Evolutionary conservation across 192 early-diverging fungal species (phyloP).

Genomic region (Helicostylum pulchrum): DNA sequence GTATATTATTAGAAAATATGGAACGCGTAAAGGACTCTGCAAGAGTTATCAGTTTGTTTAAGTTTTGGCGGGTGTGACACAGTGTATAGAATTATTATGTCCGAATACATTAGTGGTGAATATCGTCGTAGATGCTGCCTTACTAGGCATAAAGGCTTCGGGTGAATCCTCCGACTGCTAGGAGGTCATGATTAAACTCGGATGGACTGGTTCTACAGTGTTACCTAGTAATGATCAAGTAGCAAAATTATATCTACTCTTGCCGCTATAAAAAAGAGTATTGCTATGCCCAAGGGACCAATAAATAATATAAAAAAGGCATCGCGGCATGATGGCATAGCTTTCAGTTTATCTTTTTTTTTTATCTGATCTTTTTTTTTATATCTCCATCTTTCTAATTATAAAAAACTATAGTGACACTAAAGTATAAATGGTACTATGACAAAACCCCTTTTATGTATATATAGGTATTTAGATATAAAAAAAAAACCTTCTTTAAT

Average conservation of each 20-base stretch:
- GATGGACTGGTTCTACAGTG: conserved; percentile 42
- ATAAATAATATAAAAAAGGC: too few species aligned
- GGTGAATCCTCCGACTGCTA: conserved; percentile 37
- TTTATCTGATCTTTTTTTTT: too few species aligned
- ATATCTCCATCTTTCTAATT: too few species aligned
- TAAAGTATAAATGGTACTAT: too few species aligned
- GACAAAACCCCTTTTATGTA: too few species aligned
- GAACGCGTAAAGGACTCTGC: conserved; percentile 51
- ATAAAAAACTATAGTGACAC: too few species aligned
- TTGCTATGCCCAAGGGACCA: too few species aligned
- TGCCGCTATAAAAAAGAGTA: conserved; percentile 37
- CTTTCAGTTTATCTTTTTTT: too few species aligned
- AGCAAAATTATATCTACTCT: conserved; percentile 40
- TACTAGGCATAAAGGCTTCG: conserved; percentile 59
- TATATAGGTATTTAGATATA: too few species aligned
- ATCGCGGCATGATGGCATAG: too few species aligned
- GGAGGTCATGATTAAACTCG: conserved; percentile 55
- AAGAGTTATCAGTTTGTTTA: conserved; percentile 62
- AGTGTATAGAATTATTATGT: conserved; percentile 49
- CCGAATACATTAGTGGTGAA: conserved; percentile 52
- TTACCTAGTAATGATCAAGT: conserved; percentile 37
- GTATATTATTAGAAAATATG: conserved; percentile 54
- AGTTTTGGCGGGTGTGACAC: conserved; percentile 54
- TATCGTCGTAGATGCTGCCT: conserved; percentile 66
- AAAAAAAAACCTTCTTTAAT: too few species aligned